These are phyloP conservation scores for Vaccinium vitisidaea DNA, from an alignment of 148 eudicot species.

Conservation along the genomic window DNA sequence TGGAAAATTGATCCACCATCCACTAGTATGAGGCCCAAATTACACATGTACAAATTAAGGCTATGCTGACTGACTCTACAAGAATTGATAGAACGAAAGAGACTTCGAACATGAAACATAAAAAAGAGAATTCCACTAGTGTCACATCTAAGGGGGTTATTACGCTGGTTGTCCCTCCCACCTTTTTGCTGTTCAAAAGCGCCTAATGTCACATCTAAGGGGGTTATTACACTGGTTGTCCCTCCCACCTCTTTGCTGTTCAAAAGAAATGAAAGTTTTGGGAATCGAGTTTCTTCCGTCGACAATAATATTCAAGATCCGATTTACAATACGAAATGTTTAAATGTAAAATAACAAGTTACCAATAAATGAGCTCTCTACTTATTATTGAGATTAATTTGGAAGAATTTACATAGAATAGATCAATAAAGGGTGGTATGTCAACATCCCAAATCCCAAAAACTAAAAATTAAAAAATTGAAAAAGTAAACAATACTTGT, in stretches of 20 bases:
- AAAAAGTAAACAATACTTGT: not conserved
- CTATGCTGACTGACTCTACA: not conserved
- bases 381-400: not conserved
- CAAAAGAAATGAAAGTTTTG: not conserved
- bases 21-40: not conserved
- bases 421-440: constrained; percentile 14
- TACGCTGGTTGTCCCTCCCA: no score
- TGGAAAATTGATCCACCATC: not conserved
- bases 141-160: no score
- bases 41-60: not conserved
- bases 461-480: not conserved
- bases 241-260: no score
- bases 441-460: constrained; percentile 20
- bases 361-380: not conserved
- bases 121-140: no score
- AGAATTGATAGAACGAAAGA: no score
- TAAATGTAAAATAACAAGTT: not conserved
- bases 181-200: no score
- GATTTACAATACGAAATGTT: not conserved
- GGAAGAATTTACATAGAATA: constrained; percentile 5
- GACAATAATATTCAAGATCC: not conserved
- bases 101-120: not conserved
- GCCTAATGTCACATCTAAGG: no score
- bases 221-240: no score
- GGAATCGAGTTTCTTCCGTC: not conserved